These are phyloP conservation scores for Logfia minima DNA, from an alignment of 129 eudicot species.

Conservation along the genomic window DNA sequence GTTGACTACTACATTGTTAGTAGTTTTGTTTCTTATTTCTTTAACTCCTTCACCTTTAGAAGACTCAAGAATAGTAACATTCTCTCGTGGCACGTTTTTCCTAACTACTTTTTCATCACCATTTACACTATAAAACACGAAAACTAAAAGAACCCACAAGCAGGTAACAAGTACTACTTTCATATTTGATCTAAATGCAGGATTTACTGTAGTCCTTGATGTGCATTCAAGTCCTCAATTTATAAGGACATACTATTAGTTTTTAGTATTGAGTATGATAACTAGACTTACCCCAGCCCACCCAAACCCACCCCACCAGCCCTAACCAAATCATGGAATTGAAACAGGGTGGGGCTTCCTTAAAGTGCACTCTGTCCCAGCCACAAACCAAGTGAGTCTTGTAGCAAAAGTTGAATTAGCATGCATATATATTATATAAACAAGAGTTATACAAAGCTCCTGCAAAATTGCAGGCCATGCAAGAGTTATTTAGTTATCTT, in stretches of 20 bases:
- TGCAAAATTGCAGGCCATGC: conserved; percentile 33
- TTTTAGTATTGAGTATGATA: conserved; percentile 14
- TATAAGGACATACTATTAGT: conserved; percentile 18
- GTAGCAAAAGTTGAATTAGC: conserved; percentile 28
- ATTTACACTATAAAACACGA: conserved; percentile 16
- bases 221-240: conserved; percentile 2
- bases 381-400: conserved; percentile 28
- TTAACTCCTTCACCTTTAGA: conserved; percentile 15
- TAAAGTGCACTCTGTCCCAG: conserved; percentile 39
- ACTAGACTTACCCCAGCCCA: conserved; percentile 34
- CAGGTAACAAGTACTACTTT: conserved; percentile 13
- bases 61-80: conserved; percentile 18
- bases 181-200: conserved; percentile 29
- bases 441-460: conserved; percentile 28
- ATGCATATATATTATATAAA: conserved; percentile 16
- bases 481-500: conserved; percentile 12
- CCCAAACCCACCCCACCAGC: conserved; percentile 18
- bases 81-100: neutral
- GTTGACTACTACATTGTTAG: conserved; percentile 29
- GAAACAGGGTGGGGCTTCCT: conserved; percentile 34
- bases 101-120: conserved; percentile 9
- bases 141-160: conserved; percentile 25
- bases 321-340: conserved; percentile 24
- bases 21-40: conserved; percentile 28
- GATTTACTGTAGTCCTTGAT: neutral